phyloP scores from a whole-genome alignment of 495 filamentous ascomycete species.

The Penicillium turbatum region DNA sequence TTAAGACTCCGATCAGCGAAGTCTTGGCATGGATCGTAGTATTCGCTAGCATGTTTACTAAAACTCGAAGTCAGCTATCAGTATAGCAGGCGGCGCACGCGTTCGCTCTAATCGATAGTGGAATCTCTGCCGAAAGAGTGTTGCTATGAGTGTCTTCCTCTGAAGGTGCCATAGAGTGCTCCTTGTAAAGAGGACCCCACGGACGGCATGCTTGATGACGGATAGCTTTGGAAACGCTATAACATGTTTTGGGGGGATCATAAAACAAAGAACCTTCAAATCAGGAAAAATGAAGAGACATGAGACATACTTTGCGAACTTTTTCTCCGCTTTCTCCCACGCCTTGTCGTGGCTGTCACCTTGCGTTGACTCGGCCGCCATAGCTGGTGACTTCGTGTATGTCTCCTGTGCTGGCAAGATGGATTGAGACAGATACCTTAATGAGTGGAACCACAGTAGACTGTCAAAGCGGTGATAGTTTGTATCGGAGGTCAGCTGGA shows the following conservation, averaged over 20 bases:
- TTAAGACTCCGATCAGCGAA: slow-evolving; percentile 80
- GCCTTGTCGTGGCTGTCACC: slow-evolving; percentile 26
- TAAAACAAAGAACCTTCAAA: background rate
- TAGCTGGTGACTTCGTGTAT: slow-evolving; percentile 1
- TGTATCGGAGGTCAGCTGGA: slow-evolving; percentile 8
- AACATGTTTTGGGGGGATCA: background rate
- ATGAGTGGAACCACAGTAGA: background rate
- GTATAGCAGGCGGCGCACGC: background rate
- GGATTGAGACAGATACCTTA: background rate
- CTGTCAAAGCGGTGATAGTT: background rate
- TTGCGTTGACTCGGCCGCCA: slow-evolving; percentile 17
- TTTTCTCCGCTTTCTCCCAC: slow-evolving; percentile 38
- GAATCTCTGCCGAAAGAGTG: background rate
- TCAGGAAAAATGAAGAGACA: background rate
- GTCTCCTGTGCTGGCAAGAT: background rate
- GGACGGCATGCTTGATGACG: background rate
- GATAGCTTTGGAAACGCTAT: background rate
- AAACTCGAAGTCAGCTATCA: slow-evolving; percentile 12
- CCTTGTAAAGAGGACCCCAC: background rate
- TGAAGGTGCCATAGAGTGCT: background rate
- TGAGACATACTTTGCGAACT: slow-evolving; percentile 38
- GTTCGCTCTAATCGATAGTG: background rate
- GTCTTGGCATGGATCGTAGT: slow-evolving; percentile 90
- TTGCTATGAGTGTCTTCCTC: background rate
- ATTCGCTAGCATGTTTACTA: slow-evolving; percentile 81